phyloP scores from a whole-genome alignment of 805 yeast genomes.

The Metschnikowia sp. region DNA sequence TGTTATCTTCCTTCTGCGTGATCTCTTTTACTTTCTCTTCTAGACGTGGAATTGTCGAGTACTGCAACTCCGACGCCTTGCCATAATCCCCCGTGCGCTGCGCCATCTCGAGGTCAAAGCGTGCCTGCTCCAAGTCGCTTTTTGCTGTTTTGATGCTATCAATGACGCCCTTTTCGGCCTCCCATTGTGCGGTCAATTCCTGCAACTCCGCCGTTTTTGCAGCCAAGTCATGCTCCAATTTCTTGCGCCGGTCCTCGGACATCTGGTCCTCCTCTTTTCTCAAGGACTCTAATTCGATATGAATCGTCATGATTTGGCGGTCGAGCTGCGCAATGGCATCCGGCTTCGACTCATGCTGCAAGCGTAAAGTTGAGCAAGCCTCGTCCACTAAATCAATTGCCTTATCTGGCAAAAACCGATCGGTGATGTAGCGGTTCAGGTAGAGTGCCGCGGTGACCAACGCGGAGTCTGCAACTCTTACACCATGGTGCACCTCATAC shows the following conservation, averaged over 20 bases:
- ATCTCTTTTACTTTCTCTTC: slow-evolving; percentile 56
- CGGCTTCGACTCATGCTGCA: slow-evolving; percentile 96
- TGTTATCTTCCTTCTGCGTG: slow-evolving; percentile 35
- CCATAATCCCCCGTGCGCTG: slow-evolving; percentile 86
- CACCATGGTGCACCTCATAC: slow-evolving; percentile 98
- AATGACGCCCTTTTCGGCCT: slow-evolving; percentile 70
- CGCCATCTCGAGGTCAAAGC: slow-evolving; percentile 74
- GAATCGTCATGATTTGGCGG: slow-evolving; percentile 86
- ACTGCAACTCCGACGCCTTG: slow-evolving; percentile 84
- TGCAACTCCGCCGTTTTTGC: slow-evolving; percentile 60
- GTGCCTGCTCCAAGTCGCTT: slow-evolving; percentile 78
- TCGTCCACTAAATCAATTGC: slow-evolving; percentile 97
- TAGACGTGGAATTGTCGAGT: slow-evolving; percentile 78
- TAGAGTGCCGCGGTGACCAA: slow-evolving; percentile 90
- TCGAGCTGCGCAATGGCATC: slow-evolving; percentile 89
- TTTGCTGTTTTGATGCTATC: slow-evolving; percentile 78
- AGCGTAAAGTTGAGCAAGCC: slow-evolving; percentile 90
- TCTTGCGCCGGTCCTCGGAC: slow-evolving; percentile 73
- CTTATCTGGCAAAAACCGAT: slow-evolving; percentile 89
- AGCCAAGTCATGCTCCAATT: slow-evolving; percentile 64
- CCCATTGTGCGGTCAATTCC: slow-evolving; percentile 83
- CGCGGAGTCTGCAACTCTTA: slow-evolving; percentile 87
- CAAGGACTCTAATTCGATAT: slow-evolving; percentile 90
- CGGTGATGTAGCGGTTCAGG: slow-evolving; percentile 86
- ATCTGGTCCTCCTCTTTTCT: slow-evolving; percentile 88